A percentile compares a stretch with the other conserved stretches of the same genome.
Evolutionary conservation across 179 eudicot species (phyloP).

Genomic region (Carnegiea gigantea): DNA sequence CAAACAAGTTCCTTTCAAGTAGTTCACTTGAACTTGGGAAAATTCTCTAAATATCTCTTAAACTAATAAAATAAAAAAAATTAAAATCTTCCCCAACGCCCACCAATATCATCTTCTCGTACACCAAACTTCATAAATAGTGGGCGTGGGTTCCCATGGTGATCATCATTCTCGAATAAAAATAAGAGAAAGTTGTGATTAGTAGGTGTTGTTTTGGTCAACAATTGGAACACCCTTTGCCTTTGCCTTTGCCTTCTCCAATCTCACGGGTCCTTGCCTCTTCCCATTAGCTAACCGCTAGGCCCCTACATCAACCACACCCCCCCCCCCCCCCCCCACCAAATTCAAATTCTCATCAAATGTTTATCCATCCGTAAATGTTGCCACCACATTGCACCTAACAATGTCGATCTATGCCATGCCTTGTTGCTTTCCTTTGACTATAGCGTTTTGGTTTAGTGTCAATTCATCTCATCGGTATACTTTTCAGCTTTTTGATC

Average conservation of each 20-base stretch:
- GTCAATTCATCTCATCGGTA: no score
- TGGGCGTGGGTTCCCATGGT: background rate
- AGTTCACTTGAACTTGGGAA: background rate
- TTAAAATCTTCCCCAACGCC: background rate
- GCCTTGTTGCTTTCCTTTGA: background rate
- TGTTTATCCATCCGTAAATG: background rate
- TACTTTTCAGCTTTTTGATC: no score
- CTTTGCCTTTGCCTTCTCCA: no score
- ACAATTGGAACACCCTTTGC: background rate
- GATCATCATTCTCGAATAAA: background rate
- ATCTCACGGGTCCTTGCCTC: background rate
- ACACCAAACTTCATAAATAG: background rate
- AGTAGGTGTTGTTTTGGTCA: constrained; percentile 7
- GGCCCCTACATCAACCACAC: background rate
- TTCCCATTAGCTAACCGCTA: background rate
- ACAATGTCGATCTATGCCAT: background rate
- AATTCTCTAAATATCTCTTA: background rate
- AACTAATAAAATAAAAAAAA: background rate
- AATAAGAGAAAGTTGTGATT: background rate
- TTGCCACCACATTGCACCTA: background rate
- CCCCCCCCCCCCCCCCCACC: no score
- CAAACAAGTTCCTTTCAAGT: no score
- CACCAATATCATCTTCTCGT: background rate
- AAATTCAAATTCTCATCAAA: background rate
- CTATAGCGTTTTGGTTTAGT: no score